Conservation (phyloP, 2,329 filamentous ascomycete genomes). For the Grosmannia clavigera region DNA sequence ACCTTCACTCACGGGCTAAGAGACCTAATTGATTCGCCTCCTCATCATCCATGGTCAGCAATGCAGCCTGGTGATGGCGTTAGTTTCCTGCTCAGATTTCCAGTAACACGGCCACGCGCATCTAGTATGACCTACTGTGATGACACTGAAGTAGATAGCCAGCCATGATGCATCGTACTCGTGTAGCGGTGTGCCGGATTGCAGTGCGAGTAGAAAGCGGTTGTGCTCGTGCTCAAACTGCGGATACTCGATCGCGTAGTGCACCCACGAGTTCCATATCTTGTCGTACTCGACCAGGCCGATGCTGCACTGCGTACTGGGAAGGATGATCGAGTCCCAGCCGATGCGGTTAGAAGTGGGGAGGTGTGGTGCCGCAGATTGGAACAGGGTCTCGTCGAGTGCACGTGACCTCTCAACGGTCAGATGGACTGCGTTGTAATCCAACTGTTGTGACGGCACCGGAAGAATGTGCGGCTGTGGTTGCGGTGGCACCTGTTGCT, state of each 20-base stretch:
- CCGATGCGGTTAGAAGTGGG: not conserved
- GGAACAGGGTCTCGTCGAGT: not conserved
- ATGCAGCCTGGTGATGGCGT: not conserved
- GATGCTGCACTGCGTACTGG: not conserved
- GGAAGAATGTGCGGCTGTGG: not conserved
- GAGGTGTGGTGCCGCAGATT: not conserved
- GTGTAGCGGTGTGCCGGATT: not conserved
- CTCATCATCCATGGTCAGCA: not conserved
- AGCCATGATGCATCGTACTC: not conserved
- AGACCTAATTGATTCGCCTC: not conserved
- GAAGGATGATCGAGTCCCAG: not conserved
- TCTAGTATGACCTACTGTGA: not conserved
- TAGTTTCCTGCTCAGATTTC: not conserved
- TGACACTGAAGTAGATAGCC: not conserved
- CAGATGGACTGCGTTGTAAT: not conserved
- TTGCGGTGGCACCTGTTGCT: not conserved
- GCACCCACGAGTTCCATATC: not conserved
- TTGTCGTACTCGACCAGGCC: slow-evolving; percentile 1
- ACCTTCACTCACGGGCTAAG: not conserved
- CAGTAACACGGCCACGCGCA: too few species aligned
- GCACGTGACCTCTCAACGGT: not conserved
- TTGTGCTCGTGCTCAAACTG: not conserved
- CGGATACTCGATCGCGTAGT: not conserved
- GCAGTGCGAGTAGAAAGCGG: not conserved
- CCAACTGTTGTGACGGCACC: not conserved